Conservation (phyloP, 805 yeast species). For the Candida maesae region DNA sequence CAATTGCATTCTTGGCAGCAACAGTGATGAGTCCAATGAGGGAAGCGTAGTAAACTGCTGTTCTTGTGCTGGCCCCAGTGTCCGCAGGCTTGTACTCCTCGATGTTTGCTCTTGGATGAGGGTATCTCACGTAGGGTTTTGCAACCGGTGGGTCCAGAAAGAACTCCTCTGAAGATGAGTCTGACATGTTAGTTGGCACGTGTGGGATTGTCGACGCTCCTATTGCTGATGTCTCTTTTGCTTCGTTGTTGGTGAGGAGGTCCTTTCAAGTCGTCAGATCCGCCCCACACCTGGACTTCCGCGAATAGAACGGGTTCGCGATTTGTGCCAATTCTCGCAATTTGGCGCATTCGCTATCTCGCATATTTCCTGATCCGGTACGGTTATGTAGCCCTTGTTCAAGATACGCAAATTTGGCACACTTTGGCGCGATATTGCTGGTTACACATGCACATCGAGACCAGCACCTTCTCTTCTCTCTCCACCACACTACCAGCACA, state of each 20-base stretch:
- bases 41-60: slow-evolving; percentile 41
- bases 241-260: background rate
- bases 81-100: slow-evolving; percentile 54
- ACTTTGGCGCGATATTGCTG: background rate
- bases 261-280: background rate
- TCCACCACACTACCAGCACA: no score
- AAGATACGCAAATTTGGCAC: no score
- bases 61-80: slow-evolving; percentile 46
- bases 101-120: slow-evolving; percentile 20
- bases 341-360: slow-evolving; percentile 6
- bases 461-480: no score
- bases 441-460: background rate
- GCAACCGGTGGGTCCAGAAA: slow-evolving; percentile 1
- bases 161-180: background rate
- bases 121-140: slow-evolving; percentile 18
- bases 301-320: background rate
- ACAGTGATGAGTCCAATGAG: slow-evolving; percentile 47
- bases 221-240: background rate
- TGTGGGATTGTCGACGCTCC: no score
- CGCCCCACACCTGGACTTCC: background rate
- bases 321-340: background rate
- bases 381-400: slow-evolving; percentile 1
- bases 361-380: slow-evolving; percentile 6
- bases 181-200: no score
- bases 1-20: slow-evolving; percentile 42